Base-by-base conservation (phyloP, 2,329 filamentous ascomycete species). In the Ilyonectria sp. region DNA sequence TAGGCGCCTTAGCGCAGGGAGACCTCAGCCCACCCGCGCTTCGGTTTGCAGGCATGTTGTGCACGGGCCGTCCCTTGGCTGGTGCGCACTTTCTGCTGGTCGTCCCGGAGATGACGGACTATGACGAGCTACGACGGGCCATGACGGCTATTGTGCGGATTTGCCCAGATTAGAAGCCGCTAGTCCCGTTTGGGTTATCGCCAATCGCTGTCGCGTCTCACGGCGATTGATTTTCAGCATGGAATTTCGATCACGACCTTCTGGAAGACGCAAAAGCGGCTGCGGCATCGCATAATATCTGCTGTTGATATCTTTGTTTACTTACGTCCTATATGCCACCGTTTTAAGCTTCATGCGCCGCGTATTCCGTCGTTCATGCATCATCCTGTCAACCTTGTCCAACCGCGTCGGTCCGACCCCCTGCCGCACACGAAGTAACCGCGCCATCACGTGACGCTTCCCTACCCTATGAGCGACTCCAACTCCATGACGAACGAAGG, bases 31-130 rank as follows among this genome's bases (percentile, higher is more conserved):
- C 68, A 43, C 58, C 53, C 53, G 49, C 57, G 67, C 55, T 57
- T 50, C 52, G 35, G 49, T 37, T 54, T 63, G 58, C 49, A 66
- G 70, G 75, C 60, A 75, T 69, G 70, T 60, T 4, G 61, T 50
- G 76, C 77, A 76, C 75, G 73, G 69, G 29, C 72, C 77, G 52
- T 31, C 3, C 8, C 0, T 9, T 59, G 74, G 66, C 40, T 62
- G 17, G 37, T 65, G 69, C 75, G 60, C 50, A 29, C 26, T 47
- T 64, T 65, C 50, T 19, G 17, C 53, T 69, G 69, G 79, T 81
- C 77, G 79, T 80, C 79, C 72, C 70, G 76, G 78, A 71, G 74
- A 81, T 79, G 75, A 47, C n/a, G 46, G 26, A 56, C 19, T n/a
- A 43, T 17, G 6, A n/a, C 40, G 40, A 6, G n/a, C 15, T 7